Percentiles rank a stretch among this genome's conserved stretches.
phyloP scores from a whole-genome alignment of 2,329 filamentous ascomycete species.

The Torrubiella hemipterigena region DNA sequence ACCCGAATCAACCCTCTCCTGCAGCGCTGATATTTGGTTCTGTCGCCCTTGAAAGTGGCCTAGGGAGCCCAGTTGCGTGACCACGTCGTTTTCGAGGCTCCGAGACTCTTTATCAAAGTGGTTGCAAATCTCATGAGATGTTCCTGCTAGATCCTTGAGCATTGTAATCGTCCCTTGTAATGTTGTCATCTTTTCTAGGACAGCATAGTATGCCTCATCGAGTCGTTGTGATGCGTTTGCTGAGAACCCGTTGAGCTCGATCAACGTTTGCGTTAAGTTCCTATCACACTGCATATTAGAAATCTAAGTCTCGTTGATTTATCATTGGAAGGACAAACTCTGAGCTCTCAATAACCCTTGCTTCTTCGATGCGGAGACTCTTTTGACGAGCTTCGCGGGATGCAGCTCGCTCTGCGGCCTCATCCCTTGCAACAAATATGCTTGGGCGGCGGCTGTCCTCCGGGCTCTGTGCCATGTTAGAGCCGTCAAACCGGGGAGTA shows the following conservation, averaged over 20 bases:
- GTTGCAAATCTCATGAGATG: conserved; percentile 44
- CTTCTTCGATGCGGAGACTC: no score
- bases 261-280: conserved; percentile 38
- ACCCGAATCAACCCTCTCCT: conserved; percentile 47
- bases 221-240: conserved; percentile 51
- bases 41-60: conserved; percentile 55
- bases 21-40: conserved; percentile 46
- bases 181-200: conserved; percentile 54
- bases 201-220: conserved; percentile 62
- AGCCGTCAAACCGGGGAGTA: conserved; percentile 29
- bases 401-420: no score
- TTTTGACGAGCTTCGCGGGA: no score
- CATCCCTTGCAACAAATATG: conserved; percentile 17
- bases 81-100: conserved; percentile 47
- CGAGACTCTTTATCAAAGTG: conserved; percentile 49
- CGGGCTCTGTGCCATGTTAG: conserved; percentile 29
- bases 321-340: no score
- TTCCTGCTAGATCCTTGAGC: conserved; percentile 54
- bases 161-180: conserved; percentile 53
- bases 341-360: no score
- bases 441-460: conserved; percentile 31
- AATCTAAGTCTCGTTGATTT: no score
- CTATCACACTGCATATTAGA: conserved; percentile 23
- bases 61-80: conserved; percentile 46
- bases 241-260: conserved; percentile 46